Conservation (phyloP, 805 yeast genomes). For the Candida orba region DNA sequence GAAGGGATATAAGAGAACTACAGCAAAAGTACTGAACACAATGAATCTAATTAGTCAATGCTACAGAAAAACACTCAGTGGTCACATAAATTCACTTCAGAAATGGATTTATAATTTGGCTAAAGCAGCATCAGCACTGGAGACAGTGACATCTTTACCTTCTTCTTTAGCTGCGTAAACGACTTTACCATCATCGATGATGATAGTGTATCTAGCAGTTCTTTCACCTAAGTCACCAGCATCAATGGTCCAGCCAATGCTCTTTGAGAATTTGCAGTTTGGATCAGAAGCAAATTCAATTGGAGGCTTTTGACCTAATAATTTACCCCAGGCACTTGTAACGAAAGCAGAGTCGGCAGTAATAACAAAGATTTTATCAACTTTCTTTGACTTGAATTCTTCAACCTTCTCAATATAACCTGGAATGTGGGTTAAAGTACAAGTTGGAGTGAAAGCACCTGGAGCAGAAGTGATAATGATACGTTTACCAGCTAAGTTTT, state of each 20-base stretch:
- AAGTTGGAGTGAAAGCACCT: constrained; percentile 84
- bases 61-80: neutral
- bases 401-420: constrained; percentile 46
- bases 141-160: constrained; percentile 20
- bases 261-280: constrained; percentile 47
- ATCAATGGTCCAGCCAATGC: constrained; percentile 53
- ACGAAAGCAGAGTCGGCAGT: constrained; percentile 72
- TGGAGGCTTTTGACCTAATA: constrained; percentile 28
- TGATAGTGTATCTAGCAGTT: constrained; percentile 65
- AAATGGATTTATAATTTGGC: constrained; percentile 16
- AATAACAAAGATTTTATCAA: constrained; percentile 51
- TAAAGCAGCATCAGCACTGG: constrained; percentile 23
- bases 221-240: constrained; percentile 49
- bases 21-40: neutral
- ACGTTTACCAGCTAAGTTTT: constrained; percentile 22
- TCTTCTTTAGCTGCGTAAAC: constrained; percentile 36
- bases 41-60: neutral
- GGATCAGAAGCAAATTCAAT: constrained; percentile 59
- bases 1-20: neutral
- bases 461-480: constrained; percentile 72
- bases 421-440: constrained; percentile 67
- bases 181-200: constrained; percentile 54
- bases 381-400: constrained; percentile 51
- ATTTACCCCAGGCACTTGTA: constrained; percentile 56
- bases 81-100: neutral